phyloP scores from a whole-genome alignment of 257 asterid species.

The Henckelia pumila region DNA sequence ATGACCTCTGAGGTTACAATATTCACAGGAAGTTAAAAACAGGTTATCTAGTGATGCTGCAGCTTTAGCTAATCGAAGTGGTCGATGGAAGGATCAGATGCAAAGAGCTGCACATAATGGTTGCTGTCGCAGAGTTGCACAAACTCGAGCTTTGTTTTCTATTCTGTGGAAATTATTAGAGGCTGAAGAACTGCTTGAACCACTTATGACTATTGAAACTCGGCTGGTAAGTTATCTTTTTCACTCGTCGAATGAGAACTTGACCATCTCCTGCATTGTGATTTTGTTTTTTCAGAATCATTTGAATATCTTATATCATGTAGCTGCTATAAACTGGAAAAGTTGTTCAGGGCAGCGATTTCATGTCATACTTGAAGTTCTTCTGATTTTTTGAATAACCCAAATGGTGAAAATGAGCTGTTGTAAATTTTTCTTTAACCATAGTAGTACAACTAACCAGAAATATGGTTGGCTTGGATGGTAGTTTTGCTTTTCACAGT shows the following conservation, averaged over 20 bases:
- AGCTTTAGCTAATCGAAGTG: slow-evolving; percentile 73
- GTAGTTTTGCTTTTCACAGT: slow-evolving; percentile 1
- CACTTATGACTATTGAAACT: slow-evolving; percentile 66
- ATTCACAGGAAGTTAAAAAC: slow-evolving; percentile 78
- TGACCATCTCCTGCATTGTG: slow-evolving; percentile 3
- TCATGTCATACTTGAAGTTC: slow-evolving; percentile 11
- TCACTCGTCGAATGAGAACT: slow-evolving; percentile 13
- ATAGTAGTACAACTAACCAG: slow-evolving; percentile 2
- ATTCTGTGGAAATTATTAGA: slow-evolving; percentile 80
- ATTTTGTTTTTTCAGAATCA: slow-evolving; percentile 10
- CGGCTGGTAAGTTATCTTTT: slow-evolving; percentile 62
- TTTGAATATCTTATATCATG: background rate
- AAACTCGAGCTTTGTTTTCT: slow-evolving; percentile 72
- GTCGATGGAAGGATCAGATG: slow-evolving; percentile 97
- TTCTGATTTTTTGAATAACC: slow-evolving; percentile 5
- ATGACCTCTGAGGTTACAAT: slow-evolving; percentile 24
- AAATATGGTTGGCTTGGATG: slow-evolving; percentile 4
- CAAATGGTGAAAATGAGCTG: slow-evolving; percentile 17
- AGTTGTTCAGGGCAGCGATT: slow-evolving; percentile 15
- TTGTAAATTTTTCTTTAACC: background rate
- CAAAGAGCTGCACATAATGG: slow-evolving; percentile 93
- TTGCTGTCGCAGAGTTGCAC: slow-evolving; percentile 92
- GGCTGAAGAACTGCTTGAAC: slow-evolving; percentile 73
- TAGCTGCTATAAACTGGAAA: slow-evolving; percentile 16
- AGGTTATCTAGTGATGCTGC: slow-evolving; percentile 85